Evolutionary conservation across 2,329 filamentous ascomycete species (phyloP).

Genomic region (Cladobotryum protrusum): DNA sequence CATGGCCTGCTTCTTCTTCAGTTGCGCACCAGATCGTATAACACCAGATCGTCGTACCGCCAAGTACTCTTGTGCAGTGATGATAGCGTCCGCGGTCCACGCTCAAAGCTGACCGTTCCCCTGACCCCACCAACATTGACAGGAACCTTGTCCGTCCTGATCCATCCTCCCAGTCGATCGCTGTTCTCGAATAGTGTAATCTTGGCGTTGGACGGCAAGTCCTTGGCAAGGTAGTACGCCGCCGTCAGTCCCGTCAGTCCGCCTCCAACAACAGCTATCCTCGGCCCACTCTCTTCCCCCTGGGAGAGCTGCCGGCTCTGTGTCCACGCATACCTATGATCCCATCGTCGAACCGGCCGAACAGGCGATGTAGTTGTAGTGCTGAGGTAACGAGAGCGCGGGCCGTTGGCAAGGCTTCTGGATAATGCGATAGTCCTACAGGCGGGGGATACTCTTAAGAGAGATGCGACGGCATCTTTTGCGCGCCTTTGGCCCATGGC

Average conservation of each 20-base stretch:
- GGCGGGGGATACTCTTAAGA: constrained; percentile 18
- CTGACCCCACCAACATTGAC: constrained; percentile 51
- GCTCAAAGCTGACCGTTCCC: constrained; percentile 65
- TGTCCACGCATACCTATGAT: not conserved
- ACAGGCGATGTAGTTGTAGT: not conserved
- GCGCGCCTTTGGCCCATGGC: constrained; percentile 23
- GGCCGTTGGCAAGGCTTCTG: constrained; percentile 1
- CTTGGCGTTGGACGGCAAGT: constrained; percentile 55
- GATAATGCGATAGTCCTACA: constrained; percentile 8
- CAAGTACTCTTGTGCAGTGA: constrained; percentile 35
- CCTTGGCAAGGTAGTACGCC: constrained; percentile 68
- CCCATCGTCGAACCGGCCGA: not conserved
- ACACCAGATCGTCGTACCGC: constrained; percentile 55
- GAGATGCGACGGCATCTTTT: constrained; percentile 21
- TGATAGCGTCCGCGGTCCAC: constrained; percentile 72
- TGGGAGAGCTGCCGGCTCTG: constrained; percentile 9
- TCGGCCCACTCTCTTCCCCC: constrained; percentile 1
- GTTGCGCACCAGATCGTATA: constrained; percentile 61
- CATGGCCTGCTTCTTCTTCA: not conserved
- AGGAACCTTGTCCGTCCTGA: constrained; percentile 59
- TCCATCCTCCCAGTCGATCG: constrained; percentile 73
- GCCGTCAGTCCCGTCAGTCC: constrained; percentile 77
- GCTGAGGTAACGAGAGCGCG: not conserved
- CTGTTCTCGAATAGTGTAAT: constrained; percentile 78
- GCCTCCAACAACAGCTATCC: constrained; percentile 67